phyloP scores from a whole-genome alignment of 2,329 filamentous ascomycete species.

The Xylaria sp. region DNA sequence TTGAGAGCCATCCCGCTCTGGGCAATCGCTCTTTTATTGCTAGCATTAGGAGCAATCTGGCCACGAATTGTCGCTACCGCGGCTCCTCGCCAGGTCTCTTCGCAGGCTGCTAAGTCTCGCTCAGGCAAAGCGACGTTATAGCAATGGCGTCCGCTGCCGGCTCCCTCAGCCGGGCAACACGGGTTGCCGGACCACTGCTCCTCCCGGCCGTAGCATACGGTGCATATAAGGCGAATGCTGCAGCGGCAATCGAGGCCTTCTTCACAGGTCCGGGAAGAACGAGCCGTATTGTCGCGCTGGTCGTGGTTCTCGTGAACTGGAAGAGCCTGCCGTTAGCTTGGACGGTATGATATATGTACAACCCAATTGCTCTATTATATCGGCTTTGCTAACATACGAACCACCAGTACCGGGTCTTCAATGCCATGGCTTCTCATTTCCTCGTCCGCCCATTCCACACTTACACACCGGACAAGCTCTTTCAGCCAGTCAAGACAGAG shows the following conservation, averaged over 20 bases:
- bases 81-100: slow-evolving; percentile 18
- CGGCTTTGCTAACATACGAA: background rate
- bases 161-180: slow-evolving; percentile 35
- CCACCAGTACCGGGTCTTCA: slow-evolving; percentile 65
- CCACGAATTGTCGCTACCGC: slow-evolving; percentile 41
- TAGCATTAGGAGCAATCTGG: slow-evolving; percentile 50
- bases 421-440: slow-evolving; percentile 65
- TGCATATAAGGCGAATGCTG: slow-evolving; percentile 58
- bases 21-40: slow-evolving; percentile 52
- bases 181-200: slow-evolving; percentile 52
- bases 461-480: slow-evolving; percentile 72
- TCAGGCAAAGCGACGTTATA: slow-evolving; percentile 24
- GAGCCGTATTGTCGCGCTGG: slow-evolving; percentile 62
- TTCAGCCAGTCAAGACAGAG: slow-evolving; percentile 74
- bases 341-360: slow-evolving; percentile 67
- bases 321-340: slow-evolving; percentile 80
- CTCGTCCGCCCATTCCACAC: slow-evolving; percentile 59
- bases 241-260: slow-evolving; percentile 53
- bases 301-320: slow-evolving; percentile 71
- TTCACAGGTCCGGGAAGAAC: slow-evolving; percentile 64
- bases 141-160: slow-evolving; percentile 45
- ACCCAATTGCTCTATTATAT: background rate
- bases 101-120: slow-evolving; percentile 18
- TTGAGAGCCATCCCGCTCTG: slow-evolving; percentile 55
- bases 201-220: slow-evolving; percentile 60